Evolutionary conservation across 805 yeast genomes (phyloP).

Genomic region (Candida parachauliodes): DNA sequence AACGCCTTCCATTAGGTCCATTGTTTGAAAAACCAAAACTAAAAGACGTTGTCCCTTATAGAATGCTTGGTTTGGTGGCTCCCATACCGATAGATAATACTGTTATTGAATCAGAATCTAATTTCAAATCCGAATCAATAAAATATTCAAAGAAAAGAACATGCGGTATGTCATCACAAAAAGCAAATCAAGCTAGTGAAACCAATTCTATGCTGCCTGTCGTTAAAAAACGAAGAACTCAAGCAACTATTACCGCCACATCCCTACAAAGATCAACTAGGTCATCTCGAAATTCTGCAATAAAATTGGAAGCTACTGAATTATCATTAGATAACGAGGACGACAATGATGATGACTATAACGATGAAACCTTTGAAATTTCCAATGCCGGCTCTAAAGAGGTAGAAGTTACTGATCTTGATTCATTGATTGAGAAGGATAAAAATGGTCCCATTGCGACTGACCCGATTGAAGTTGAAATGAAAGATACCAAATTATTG

Average conservation of each 20-base stretch:
- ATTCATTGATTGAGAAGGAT: no score
- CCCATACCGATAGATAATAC: background rate
- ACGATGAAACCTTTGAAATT: background rate
- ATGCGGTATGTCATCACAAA: background rate
- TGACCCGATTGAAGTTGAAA: background rate
- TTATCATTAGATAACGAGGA: background rate
- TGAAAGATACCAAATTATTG: background rate
- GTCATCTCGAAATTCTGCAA: background rate
- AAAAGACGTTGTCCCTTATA: background rate
- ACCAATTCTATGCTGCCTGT: background rate
- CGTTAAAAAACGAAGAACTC: background rate
- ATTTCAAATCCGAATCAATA: background rate
- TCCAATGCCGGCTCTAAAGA: background rate
- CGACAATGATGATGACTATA: background rate
- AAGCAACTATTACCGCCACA: no score
- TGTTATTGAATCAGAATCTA: background rate
- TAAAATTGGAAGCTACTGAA: background rate
- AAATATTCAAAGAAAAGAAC: no score
- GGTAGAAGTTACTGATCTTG: background rate
- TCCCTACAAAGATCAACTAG: background rate
- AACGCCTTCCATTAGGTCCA: conserved; percentile 4
- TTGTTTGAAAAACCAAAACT: background rate
- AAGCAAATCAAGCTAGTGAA: background rate
- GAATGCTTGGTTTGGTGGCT: background rate
- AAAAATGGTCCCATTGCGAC: background rate